Evolutionary conservation across 2,329 filamentous ascomycete species (phyloP).

Genomic region (Hortaea werneckii): DNA sequence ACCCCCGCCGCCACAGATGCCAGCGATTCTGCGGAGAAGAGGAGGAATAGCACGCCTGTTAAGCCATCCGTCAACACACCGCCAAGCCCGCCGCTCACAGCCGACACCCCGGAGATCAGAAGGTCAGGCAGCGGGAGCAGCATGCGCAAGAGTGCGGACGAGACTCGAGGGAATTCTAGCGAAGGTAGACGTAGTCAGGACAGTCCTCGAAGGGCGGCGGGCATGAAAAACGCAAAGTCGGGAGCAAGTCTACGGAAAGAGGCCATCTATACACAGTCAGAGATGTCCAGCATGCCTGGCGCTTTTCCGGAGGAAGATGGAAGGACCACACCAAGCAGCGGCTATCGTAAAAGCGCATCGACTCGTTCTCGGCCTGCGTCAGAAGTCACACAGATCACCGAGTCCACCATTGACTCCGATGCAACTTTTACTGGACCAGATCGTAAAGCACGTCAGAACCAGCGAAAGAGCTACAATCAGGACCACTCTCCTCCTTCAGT

Average conservation of each 20-base stretch:
- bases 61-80: slow-evolving; percentile 24
- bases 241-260: slow-evolving; percentile 34
- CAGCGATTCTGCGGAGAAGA: slow-evolving; percentile 20
- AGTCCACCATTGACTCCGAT: slow-evolving; percentile 32
- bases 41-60: slow-evolving; percentile 20
- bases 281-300: slow-evolving; percentile 31
- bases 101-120: slow-evolving; percentile 33
- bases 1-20: slow-evolving; percentile 35
- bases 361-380: slow-evolving; percentile 28
- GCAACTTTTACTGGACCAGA: slow-evolving; percentile 36
- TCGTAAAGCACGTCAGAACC: slow-evolving; percentile 20
- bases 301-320: slow-evolving; percentile 26
- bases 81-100: slow-evolving; percentile 39
- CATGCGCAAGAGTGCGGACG: slow-evolving; percentile 31
- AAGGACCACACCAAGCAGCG: slow-evolving; percentile 29
- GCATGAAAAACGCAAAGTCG: slow-evolving; percentile 31
- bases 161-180: slow-evolving; percentile 27
- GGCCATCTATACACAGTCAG: slow-evolving; percentile 27
- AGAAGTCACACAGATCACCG: slow-evolving; percentile 23
- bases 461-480: slow-evolving; percentile 26
- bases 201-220: slow-evolving; percentile 25
- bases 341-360: slow-evolving; percentile 22
- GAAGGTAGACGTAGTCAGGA: slow-evolving; percentile 33
- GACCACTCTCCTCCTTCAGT: slow-evolving; percentile 32
- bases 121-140: slow-evolving; percentile 36